Evolutionary conservation across 495 filamentous ascomycete species (phyloP), one percentile per base, ranked within the genome.

Genomic region (Pyrenula massariospora): DNA sequence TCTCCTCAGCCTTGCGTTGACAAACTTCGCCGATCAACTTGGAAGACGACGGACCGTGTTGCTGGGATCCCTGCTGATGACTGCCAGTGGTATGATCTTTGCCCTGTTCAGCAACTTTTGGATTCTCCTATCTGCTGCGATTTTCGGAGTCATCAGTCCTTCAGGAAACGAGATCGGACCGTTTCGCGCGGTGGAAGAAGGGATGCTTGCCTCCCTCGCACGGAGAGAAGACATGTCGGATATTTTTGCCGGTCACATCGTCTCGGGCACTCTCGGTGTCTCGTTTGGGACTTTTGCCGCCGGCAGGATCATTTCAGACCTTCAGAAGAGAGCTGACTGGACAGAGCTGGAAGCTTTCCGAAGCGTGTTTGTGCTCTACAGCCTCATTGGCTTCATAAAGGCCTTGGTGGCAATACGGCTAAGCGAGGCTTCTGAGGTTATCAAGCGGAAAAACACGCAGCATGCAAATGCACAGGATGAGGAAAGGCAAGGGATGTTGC

Each of bases 151-250:
- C 50, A 89, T 93, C 54, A 91, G 86, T 70, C 85, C 88, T n/a
- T 42, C 31, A 8, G 15, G 86, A 3, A 87, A 84, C 60, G 86
- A 91, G 62, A 88, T 89, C 54, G 86, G 86, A 0, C 88, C 88
- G 0, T 94, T 93, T 68, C 80, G 86, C 50, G 88, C 89, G 21
- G 80, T 92, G n/a, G 89, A 95, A 64, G 89, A 93, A 69, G 87
- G 84, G 12, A 85, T 85, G 1, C 65, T 92, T 11, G 85, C 88
- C 3, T 87, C 92, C 58, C 75, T 94, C 19, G 86, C 84, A 0
- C 72, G 74, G 0, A 68, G 81, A 21, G 75, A 77, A 22, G 66
- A 70, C 11, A 75, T 88, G 50, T 76, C 83, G 50, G 87, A 91
- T 70, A 80, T 94, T 21, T 86, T 89, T 62, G 84, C 88, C 10